Percentiles rank a stretch among this genome's conserved stretches.
phyloP scores from a whole-genome alignment of 2,329 filamentous ascomycete species.

The Hypomyces perniciosus region DNA sequence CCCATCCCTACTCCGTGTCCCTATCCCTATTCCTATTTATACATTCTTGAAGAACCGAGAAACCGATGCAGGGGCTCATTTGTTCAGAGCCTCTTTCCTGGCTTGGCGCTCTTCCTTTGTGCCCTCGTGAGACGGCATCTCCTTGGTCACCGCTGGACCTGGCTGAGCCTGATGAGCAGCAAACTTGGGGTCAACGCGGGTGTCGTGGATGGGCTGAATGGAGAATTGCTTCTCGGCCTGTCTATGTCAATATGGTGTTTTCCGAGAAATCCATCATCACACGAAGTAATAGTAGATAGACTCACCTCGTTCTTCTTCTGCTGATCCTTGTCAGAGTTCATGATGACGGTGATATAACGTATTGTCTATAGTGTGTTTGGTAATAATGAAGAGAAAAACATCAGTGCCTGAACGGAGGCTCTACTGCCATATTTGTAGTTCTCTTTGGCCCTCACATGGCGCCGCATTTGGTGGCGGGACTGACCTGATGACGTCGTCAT shows the following conservation, averaged over 20 bases:
- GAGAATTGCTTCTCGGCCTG: constrained; percentile 39
- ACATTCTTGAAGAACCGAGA: no score
- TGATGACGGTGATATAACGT: constrained; percentile 4
- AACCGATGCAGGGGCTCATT: constrained; percentile 21
- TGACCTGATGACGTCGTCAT: constrained; percentile 10
- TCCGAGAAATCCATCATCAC: not conserved
- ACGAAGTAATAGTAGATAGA: not conserved
- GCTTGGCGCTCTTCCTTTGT: constrained; percentile 63
- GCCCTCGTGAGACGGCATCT: constrained; percentile 51
- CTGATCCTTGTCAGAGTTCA: constrained; percentile 18
- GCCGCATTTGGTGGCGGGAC: not conserved
- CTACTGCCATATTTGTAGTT: constrained; percentile 1
- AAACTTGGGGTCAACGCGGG: constrained; percentile 40
- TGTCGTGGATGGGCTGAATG: constrained; percentile 40
- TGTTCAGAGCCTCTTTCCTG: constrained; percentile 61
- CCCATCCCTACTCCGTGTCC: not conserved
- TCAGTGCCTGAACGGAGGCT: not conserved
- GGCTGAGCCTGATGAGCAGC: constrained; percentile 49
- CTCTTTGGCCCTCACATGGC: not conserved
- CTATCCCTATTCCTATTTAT: not conserved
- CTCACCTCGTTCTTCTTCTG: constrained; percentile 16
- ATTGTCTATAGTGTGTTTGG: not conserved
- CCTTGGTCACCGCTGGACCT: constrained; percentile 50
- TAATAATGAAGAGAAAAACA: not conserved
- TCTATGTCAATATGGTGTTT: constrained; percentile 15